Conservation (phyloP, 1,284 basidiomycete species). For the Cystobasidiaceae sp. region DNA sequence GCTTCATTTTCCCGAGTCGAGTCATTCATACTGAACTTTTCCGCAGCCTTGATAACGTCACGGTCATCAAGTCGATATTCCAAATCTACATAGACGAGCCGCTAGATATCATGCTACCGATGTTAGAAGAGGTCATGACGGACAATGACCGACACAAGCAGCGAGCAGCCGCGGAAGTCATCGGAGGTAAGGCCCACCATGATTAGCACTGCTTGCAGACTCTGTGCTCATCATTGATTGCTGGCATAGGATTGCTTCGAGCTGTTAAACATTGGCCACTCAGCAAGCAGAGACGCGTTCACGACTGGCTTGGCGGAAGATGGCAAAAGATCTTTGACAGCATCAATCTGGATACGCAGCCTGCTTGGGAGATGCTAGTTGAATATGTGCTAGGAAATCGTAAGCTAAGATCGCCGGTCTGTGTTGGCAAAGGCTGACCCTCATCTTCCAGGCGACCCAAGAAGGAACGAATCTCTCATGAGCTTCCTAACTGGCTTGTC, state of each 20-base stretch:
- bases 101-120: slow-evolving; percentile 55
- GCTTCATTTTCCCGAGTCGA: too few species aligned
- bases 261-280: slow-evolving; percentile 88
- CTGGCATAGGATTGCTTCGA: slow-evolving; percentile 45
- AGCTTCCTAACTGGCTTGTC: slow-evolving; percentile 59
- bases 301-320: slow-evolving; percentile 72
- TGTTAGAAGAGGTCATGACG: slow-evolving; percentile 55
- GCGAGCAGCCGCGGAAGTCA: slow-evolving; percentile 78
- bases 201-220: background rate
- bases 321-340: slow-evolving; percentile 65
- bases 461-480: slow-evolving; percentile 69
- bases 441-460: slow-evolving; percentile 75
- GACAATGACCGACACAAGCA: slow-evolving; percentile 85
- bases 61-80: slow-evolving; percentile 52
- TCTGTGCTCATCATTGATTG: too few species aligned
- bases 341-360: slow-evolving; percentile 50
- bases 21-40: background rate
- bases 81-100: slow-evolving; percentile 51
- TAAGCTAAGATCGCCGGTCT: background rate
- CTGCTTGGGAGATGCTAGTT: slow-evolving; percentile 48
- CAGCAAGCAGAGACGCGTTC: slow-evolving; percentile 58
- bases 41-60: slow-evolving; percentile 45
- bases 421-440: slow-evolving; percentile 32
- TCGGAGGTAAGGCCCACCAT: slow-evolving; percentile 59
- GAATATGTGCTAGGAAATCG: slow-evolving; percentile 40